Evolutionary conservation across 306 rosid genomes (phyloP).

Genomic region (Quercus rubra): DNA sequence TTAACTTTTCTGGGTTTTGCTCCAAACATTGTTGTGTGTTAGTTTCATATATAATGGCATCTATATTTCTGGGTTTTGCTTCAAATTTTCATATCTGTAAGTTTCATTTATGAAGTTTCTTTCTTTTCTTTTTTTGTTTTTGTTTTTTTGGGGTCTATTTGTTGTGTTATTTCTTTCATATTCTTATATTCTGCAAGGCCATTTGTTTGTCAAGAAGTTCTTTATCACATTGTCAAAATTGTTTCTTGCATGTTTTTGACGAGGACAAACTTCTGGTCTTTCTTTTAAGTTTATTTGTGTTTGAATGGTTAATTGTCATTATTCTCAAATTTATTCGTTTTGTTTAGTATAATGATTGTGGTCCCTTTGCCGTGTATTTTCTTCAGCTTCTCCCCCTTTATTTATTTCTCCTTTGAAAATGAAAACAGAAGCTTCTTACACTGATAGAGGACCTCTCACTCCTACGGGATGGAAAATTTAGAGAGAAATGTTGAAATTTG

Average conservation of each 20-base stretch:
- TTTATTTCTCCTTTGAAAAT: not conserved
- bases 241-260: not conserved
- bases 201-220: not conserved
- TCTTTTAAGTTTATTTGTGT: not conserved
- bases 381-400: not conserved
- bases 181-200: not conserved
- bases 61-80: not conserved
- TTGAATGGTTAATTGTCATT: not conserved
- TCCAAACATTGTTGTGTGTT: not conserved
- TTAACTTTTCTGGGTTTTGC: constrained; percentile 13
- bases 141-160: not conserved
- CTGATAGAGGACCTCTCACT: constrained; percentile 5
- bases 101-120: not conserved
- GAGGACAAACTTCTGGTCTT: not conserved
- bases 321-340: constrained; percentile 9
- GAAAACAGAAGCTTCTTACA: constrained; percentile 34
- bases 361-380: constrained; percentile 17
- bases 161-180: not conserved
- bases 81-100: not conserved
- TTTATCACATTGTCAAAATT: not conserved
- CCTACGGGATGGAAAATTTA: not conserved
- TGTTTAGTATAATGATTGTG: constrained; percentile 4
- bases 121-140: too few relatives aligned
- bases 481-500: not conserved
- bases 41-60: not conserved